Base-by-base conservation (phyloP, 805 yeast species). In the Ogataea thermomethanolica region DNA sequence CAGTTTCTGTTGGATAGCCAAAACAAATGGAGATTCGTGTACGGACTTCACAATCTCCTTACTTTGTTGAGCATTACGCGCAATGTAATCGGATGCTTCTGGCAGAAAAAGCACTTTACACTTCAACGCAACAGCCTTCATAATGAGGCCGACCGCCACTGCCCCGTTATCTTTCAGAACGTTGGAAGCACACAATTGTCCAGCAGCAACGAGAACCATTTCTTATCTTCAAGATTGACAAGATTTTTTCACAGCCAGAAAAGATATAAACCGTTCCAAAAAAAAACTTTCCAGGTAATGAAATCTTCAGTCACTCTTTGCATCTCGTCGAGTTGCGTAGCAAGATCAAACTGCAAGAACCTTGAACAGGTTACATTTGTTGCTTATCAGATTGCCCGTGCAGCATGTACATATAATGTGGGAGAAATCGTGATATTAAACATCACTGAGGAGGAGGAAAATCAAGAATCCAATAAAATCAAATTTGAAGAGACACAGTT, bases 71-170 rank as follows among this genome's bases (percentile, higher is more conserved):
- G 90, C 81, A 54, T 78, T 77, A 37, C 77, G 69, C 5, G 95
- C 81, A 28, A 91, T 71, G 59, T 88, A 91, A 59, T 91, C 98
- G 4, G 93, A 74, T 0, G 98, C 98, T 59, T 91, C 99, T 2
- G 98, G 98, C 32, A 91, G 72, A 55, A 93, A 88, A 5, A 93
- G 67, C 3, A 87, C 78, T 46, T 73, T 69, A 10, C 84, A 89
- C 3, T 81, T 74, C 11, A 70, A 57, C 2, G 62, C 64, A 0
- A 83, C 73, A 0, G 98, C 95, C 37, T 69, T 62, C n/a, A 64
- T 58, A 12, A 91, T 79, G 26, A 90, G 66, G 23, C 67, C 67
- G 9, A 74, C 70, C 0, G 81, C 95, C 1, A 70, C 63, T 7
- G 64, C 51, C 5, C 86, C 80, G 50, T 91, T 91, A 15, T 68